A percentile compares a stretch with the other conserved stretches of the same genome.
Evolutionary conservation across 2,329 filamentous ascomycete species (phyloP).

Genomic region (Rhynchosporium graminicola): DNA sequence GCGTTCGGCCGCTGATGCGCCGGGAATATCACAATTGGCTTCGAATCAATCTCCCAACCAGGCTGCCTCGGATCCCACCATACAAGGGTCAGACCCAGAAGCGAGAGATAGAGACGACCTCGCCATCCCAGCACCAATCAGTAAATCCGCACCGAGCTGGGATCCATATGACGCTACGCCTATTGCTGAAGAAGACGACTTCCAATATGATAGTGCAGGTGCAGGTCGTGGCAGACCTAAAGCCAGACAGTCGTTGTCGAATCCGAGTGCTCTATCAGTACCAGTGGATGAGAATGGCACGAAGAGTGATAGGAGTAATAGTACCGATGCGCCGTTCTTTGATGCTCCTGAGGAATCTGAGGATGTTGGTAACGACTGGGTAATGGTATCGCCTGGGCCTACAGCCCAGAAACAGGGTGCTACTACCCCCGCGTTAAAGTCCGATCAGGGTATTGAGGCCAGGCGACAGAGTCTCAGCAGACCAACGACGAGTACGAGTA

Average conservation of each 20-base stretch:
- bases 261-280: background rate
- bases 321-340: slow-evolving; percentile 33
- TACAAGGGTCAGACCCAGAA: slow-evolving; percentile 21
- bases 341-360: slow-evolving; percentile 26
- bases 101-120: slow-evolving; percentile 24
- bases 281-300: slow-evolving; percentile 9
- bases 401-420: slow-evolving; percentile 12
- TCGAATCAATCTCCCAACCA: too few species aligned
- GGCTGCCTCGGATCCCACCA: background rate
- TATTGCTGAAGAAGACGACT: slow-evolving; percentile 44
- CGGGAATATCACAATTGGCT: too few species aligned
- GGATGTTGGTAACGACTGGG: slow-evolving; percentile 31
- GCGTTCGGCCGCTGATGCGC: too few species aligned
- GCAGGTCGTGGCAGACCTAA: slow-evolving; percentile 15
- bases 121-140: slow-evolving; percentile 39
- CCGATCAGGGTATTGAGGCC: background rate
- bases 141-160: slow-evolving; percentile 43
- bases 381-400: slow-evolving; percentile 28
- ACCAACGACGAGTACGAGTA: slow-evolving; percentile 3
- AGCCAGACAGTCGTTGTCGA: slow-evolving; percentile 12
- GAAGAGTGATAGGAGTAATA: slow-evolving; percentile 31
- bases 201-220: slow-evolving; percentile 32
- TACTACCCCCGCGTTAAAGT: background rate
- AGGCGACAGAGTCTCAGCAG: background rate
- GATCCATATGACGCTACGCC: slow-evolving; percentile 42